phyloP scores from a whole-genome alignment of 768 basidiomycete species.

The Psilocybe cyanescens region DNA sequence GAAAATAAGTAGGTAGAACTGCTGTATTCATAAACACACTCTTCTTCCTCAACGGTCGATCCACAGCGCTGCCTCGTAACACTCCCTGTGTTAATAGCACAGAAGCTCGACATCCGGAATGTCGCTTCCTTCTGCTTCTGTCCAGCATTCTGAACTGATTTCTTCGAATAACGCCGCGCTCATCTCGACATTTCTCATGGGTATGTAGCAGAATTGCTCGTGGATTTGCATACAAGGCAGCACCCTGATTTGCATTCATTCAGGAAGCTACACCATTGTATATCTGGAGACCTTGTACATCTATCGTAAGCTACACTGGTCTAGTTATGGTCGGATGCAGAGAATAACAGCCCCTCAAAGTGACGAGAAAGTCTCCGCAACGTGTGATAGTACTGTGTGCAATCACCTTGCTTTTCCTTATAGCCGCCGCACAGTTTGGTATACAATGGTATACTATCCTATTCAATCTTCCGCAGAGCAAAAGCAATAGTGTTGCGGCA shows the following conservation, averaged over 20 bases:
- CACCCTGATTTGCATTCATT: neutral
- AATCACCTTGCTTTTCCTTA: constrained; percentile 3
- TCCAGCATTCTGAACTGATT: neutral
- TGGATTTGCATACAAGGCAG: neutral
- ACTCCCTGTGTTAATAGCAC: neutral
- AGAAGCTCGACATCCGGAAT: neutral
- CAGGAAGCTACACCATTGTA: neutral
- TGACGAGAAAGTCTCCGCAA: neutral
- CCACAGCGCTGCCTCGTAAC: too few relatives aligned
- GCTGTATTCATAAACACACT: too few relatives aligned
- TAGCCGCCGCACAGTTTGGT: neutral
- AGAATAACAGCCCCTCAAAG: neutral
- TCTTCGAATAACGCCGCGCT: neutral
- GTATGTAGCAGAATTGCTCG: neutral
- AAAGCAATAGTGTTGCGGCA: neutral
- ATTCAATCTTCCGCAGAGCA: neutral
- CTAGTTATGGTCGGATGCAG: neutral
- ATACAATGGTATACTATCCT: neutral
- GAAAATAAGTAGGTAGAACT: too few relatives aligned
- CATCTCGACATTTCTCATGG: neutral
- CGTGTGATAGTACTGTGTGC: neutral
- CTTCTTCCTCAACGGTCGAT: too few relatives aligned
- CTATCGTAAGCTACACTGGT: neutral
- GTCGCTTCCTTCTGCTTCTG: neutral
- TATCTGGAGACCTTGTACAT: neutral